These are phyloP conservation scores for Circinella minor DNA, from an alignment of 371 early-diverging fungal species.

Conservation along the genomic window DNA sequence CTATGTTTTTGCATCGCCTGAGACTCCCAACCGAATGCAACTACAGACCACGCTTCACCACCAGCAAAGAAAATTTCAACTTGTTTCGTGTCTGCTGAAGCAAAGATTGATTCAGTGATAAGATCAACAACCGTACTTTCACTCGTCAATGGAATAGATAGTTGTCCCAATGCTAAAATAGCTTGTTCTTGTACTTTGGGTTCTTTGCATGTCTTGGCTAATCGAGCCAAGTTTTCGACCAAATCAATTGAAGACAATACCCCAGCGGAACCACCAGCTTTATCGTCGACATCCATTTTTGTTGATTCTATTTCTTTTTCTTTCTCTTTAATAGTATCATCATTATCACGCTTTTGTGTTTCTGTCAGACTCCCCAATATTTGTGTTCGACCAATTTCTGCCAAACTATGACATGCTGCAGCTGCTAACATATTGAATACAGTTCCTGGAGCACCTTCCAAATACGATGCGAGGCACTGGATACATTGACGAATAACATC, in stretches of 20 bases:
- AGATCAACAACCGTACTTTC: constrained; percentile 32
- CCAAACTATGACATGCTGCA: constrained; percentile 67
- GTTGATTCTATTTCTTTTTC: background rate
- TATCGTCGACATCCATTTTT: constrained; percentile 12
- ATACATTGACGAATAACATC: constrained; percentile 44
- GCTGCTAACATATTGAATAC: constrained; percentile 47
- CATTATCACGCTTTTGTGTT: constrained; percentile 30
- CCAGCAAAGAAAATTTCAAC: constrained; percentile 84
- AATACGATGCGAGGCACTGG: constrained; percentile 39
- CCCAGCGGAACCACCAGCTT: background rate
- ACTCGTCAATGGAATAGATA: constrained; percentile 54
- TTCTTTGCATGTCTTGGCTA: constrained; percentile 65
- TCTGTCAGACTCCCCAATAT: constrained; percentile 1
- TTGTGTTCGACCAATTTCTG: constrained; percentile 71
- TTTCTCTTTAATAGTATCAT: background rate
- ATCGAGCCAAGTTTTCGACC: background rate
- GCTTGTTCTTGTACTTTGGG: constrained; percentile 80
- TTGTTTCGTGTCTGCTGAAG: constrained; percentile 75
- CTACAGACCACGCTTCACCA: constrained; percentile 79
- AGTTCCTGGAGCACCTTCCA: constrained; percentile 48
- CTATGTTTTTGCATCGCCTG: constrained; percentile 68
- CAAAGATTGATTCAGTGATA: constrained; percentile 63
- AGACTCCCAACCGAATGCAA: constrained; percentile 77
- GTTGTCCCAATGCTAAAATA: constrained; percentile 70
- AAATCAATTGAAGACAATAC: background rate